Evolutionary conservation across 805 yeast species (phyloP), one percentile per base, ranked within the genome.

Genomic region (Lipomyces sp.): DNA sequence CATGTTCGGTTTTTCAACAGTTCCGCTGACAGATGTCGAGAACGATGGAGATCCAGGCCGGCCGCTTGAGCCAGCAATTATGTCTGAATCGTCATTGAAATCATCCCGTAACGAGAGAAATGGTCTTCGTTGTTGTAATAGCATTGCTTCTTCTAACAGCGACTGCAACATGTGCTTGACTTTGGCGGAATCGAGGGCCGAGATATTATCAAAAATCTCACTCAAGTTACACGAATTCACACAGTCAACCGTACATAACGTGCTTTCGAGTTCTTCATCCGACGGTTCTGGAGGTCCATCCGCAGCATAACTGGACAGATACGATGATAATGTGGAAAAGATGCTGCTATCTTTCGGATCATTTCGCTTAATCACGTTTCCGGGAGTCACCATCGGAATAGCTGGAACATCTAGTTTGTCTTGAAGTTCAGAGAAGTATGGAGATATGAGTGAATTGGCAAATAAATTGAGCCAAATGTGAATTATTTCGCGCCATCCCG

Each of bases 281-380:
- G 96, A 85, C 11, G 99, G 99, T 76, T 94, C 98, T 0, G 89
- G 88, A 2, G 90, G 87, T 62, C 91, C 96, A 73, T 92, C 98
- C 15, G 69, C 72, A 0, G 89, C 82, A 65, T 88, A 85, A 24
- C 98, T 95, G 69, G 95, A 90, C 77, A 95, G 84, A 74, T 92
- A 94, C 0, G 97, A 91, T 0, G 98, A 92, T 73, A 95, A 88
- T 0, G 98, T 90, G 0, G 97, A 90, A 63, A 95, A 85, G n/a
- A 95, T 75, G 1, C 98, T 92, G 10, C 82, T 82, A 42, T 88
- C 96, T 72, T 87, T 90, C 48, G 86, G 84, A 0, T 89, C 87
- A 59, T 86, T 86, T 51, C 69, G 63, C 42, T 85, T 86, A 53
- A 91, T 84, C 7, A 87, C 83, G 71, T 85, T 85, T 53, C 86